These are phyloP conservation scores for Hypoxylon sp. DNA, from an alignment of 2,329 filamentous ascomycete genomes.

Conservation along the genomic window DNA sequence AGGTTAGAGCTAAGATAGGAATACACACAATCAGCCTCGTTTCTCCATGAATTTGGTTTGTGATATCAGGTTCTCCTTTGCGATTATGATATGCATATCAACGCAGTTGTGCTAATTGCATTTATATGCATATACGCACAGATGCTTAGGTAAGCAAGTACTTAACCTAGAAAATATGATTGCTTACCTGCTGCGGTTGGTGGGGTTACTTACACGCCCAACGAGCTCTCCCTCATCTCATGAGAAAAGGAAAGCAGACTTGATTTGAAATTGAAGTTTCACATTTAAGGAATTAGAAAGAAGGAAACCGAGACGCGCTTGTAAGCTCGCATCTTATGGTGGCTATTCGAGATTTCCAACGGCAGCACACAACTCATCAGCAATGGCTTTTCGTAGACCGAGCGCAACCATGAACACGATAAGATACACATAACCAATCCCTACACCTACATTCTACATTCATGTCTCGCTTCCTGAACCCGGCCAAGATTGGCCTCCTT, in stretches of 20 bases:
- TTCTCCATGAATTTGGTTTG: not conserved
- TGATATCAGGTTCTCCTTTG: not conserved
- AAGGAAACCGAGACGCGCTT: not conserved
- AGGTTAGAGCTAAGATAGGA: not conserved
- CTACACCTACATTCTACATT: not conserved
- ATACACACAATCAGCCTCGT: not conserved
- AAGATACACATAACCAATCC: constrained; percentile 13
- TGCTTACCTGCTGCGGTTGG: not conserved
- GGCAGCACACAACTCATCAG: constrained; percentile 11
- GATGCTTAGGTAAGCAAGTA: not conserved
- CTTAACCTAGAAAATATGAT: not conserved
- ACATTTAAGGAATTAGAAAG: constrained; percentile 1
- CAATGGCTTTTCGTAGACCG: constrained; percentile 25
- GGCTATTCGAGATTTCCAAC: not conserved
- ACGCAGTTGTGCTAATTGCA: not conserved
- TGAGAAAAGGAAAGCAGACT: constrained; percentile 6
- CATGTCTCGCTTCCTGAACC: constrained; percentile 89
- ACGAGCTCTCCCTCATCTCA: constrained; percentile 2
- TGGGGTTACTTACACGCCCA: not conserved
- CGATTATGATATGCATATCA: not conserved
- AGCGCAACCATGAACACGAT: constrained; percentile 11
- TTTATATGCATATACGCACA: not conserved
- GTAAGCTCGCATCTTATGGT: not conserved
- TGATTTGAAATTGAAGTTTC: not conserved
- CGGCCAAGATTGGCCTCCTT: constrained; percentile 86